Base-by-base conservation (phyloP, 73 alveolate species). In the Paramecium caudatum region DNA sequence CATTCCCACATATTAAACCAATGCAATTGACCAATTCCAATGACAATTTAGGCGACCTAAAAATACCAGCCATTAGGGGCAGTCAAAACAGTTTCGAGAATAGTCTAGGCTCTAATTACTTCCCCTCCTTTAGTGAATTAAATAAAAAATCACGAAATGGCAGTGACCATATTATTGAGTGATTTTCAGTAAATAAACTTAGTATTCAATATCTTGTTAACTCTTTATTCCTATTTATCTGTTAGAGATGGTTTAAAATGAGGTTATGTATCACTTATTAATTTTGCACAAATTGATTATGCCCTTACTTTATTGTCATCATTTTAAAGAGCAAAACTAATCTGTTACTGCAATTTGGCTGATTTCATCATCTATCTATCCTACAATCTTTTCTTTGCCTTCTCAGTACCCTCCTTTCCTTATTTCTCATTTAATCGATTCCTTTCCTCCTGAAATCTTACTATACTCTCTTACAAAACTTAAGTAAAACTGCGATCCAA, bases 131-230 rank as follows among this genome's bases (percentile, higher is more conserved):
- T 36, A 43, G 17, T 33, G 47, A 30, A 32, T 32, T 65, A 12
- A 33, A 65, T 33, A 33, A 36, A n/a, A 33, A 65, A 32, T 12
- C 50, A 33, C 19, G 33, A 34, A 65, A 33, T 33, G 50, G 49
- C 3, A 65, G 83, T 12, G 83, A 65, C 34, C 83, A 65, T 49
- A 65, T 65, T 65, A 65, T 65, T 33, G 83, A 65, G 39, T 65
- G 83, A 65, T 65, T 30, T 65, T n/a, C 49, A 65, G 27, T 32
- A 65, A 25, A 65, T 25, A 32, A 65, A 65, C 46, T 55, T 55
- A 55, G 80, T 55, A 55, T 55, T 55, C 46, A 55, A 27, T 55
- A 55, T 55, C 30, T 55, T 17, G 30, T 55, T 55, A 27, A 55
- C 30, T 55, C 78, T 50, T 50, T 50, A 50, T 50, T 50, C 78